Base-by-base conservation (phyloP, 2,329 filamentous ascomycete species). In the Fusarium begoniae region DNA sequence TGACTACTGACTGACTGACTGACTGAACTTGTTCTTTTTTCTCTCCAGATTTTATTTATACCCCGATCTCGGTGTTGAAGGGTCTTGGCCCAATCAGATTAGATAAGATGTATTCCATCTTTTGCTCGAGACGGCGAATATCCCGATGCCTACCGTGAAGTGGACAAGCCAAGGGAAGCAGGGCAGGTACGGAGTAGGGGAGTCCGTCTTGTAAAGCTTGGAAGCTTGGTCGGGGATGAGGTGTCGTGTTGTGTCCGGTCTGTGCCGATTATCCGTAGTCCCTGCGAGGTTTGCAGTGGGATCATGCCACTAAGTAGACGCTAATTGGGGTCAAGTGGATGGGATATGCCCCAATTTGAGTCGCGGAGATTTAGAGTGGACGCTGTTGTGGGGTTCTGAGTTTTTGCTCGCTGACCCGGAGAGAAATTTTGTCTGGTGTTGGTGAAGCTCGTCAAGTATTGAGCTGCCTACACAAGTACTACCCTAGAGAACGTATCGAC, bases 21-120 rank as follows among this genome's bases (percentile, higher is more conserved):
- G 28, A 51, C 15, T 51, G 43, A 32, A 63, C 26, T 45, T 63
- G n/a, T 28, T 50, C 51, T 47, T 60, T 64, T 64, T 61, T 53
- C 53, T 74, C 66, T 61, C 66, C 71, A 74, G 71, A 73, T 74
- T 73, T 70, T 73, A 70, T 72, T 73, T 74, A 74, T 74, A 74
- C 71, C 57, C 71, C 71, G 58, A 65, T 44, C 58, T 74, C 66
- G 53, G 57, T 70, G 32, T 67, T 22, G 47, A 40, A n/a, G 22
- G 37, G 61, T 26, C 24, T 32, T 37, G 43, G 32, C n/a, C 67
- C 71, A 74, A 74, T 74, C 66, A 72, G 58, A 74, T 64, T 40
- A 62, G 67, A 72, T 70, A 71, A 68, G 51, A 51, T 72, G 40
- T 45, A 44, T 37, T 40, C 35, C 35, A 66, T 58, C 24, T 41